phyloP scores from a whole-genome alignment of 2,329 filamentous ascomycete genomes.

The Simplicillium aogashimaense region DNA sequence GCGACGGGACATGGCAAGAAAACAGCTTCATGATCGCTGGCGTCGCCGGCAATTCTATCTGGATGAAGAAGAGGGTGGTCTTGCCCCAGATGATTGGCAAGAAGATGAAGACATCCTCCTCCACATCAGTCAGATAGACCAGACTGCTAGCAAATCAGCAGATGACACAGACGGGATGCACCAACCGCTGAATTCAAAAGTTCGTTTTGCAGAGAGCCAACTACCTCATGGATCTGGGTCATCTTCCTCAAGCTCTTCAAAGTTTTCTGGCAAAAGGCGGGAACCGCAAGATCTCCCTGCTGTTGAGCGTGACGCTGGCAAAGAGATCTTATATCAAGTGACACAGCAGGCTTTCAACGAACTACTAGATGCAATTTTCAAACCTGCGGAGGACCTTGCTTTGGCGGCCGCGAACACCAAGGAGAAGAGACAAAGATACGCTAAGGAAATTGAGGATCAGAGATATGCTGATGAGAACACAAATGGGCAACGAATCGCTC shows the following conservation, averaged over 20 bases:
- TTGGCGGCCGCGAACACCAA: conserved; percentile 57
- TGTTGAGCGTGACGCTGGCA: conserved; percentile 72
- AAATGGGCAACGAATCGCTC: conserved; percentile 8
- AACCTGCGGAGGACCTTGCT: conserved; percentile 66
- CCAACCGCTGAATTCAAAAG: background rate
- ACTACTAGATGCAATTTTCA: conserved; percentile 78
- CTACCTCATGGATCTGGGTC: no score
- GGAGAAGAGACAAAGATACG: conserved; percentile 47
- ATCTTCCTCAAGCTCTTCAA: background rate
- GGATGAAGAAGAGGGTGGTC: conserved; percentile 72
- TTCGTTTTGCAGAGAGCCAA: background rate
- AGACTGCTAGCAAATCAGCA: conserved; percentile 9
- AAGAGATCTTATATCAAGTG: conserved; percentile 83
- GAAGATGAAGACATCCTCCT: conserved; percentile 47
- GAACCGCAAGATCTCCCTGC: conserved; percentile 51
- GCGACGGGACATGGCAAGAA: conserved; percentile 33
- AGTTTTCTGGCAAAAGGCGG: background rate
- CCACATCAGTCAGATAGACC: conserved; percentile 20
- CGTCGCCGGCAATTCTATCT: conserved; percentile 69
- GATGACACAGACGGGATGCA: conserved; percentile 1
- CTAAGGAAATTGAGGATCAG: conserved; percentile 24
- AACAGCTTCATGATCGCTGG: conserved; percentile 61
- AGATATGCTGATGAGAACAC: conserved; percentile 7
- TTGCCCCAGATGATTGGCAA: conserved; percentile 53
- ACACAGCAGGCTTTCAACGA: conserved; percentile 90